A percentile compares a stretch with the other conserved stretches of the same genome.
Evolutionary conservation across 306 rosid genomes (phyloP).

Genomic region (Adenanthera pavonina): DNA sequence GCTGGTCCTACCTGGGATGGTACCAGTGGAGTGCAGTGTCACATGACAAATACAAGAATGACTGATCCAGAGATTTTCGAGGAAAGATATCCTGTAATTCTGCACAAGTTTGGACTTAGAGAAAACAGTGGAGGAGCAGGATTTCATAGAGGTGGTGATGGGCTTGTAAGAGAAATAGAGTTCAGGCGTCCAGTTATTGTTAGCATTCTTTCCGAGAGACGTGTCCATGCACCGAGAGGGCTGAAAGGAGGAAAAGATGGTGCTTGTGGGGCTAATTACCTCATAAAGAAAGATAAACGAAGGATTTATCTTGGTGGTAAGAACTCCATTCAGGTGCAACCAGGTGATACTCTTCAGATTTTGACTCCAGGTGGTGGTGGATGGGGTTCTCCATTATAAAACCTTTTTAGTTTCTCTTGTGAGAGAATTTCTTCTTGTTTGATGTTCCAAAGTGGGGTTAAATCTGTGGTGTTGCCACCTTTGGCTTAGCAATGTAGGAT

Average conservation of each 20-base stretch:
- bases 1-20: conserved; percentile 97
- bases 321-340: conserved; percentile 58
- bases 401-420: background rate
- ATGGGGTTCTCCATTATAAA: conserved; percentile 63
- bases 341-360: conserved; percentile 86
- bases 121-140: conserved; percentile 86
- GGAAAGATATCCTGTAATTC: conserved; percentile 87
- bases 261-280: conserved; percentile 81
- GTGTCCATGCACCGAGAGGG: conserved; percentile 91
- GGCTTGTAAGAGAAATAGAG: conserved; percentile 87
- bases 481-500: background rate
- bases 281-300: conserved; percentile 69
- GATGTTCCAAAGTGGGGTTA: background rate
- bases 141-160: conserved; percentile 81
- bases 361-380: conserved; percentile 98
- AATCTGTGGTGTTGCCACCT: background rate
- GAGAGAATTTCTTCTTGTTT: background rate
- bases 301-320: conserved; percentile 86
- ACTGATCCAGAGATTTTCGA: conserved; percentile 93
- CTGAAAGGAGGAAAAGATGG: conserved; percentile 80
- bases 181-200: conserved; percentile 69
- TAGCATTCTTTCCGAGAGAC: conserved; percentile 95
- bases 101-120: conserved; percentile 79
- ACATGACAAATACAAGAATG: conserved; percentile 97
- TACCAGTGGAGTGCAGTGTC: conserved; percentile 90